Evolutionary conservation across 805 yeast genomes (phyloP).

Genomic region (Starmerella sirachaensis): DNA sequence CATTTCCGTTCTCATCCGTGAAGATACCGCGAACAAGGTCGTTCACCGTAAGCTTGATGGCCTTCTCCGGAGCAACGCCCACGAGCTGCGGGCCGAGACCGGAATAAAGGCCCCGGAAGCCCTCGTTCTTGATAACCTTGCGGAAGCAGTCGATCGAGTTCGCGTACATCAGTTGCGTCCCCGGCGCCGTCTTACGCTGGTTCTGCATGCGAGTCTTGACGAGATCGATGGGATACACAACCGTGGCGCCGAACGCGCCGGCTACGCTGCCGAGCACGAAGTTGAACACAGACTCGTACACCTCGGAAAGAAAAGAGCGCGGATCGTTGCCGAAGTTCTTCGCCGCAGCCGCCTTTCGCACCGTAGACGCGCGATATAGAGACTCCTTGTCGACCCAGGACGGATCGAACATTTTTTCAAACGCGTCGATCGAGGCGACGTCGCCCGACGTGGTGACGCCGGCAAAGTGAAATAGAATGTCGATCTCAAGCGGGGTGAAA

Average conservation of each 20-base stretch:
- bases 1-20: constrained; percentile 40
- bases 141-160: constrained; percentile 78
- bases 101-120: constrained; percentile 73
- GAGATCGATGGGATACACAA: constrained; percentile 91
- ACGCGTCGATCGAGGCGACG: constrained; percentile 25
- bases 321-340: constrained; percentile 31
- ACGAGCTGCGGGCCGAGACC: constrained; percentile 89
- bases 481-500: constrained; percentile 35
- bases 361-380: constrained; percentile 26
- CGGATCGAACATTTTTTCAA: constrained; percentile 34
- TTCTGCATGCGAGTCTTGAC: constrained; percentile 97
- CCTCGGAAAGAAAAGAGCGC: constrained; percentile 38
- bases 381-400: constrained; percentile 32
- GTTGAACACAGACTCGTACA: constrained; percentile 78
- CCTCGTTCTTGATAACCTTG: constrained; percentile 67
- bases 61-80: constrained; percentile 98
- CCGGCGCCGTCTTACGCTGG: constrained; percentile 46
- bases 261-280: constrained; percentile 87
- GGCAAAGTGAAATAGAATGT: constrained; percentile 33
- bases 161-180: constrained; percentile 42
- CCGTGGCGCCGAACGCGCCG: constrained; percentile 97
- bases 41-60: constrained; percentile 88
- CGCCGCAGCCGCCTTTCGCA: constrained; percentile 31
- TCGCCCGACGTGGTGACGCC: constrained; percentile 23
- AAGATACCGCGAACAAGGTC: constrained; percentile 71